These are phyloP conservation scores for Podospora didyma DNA, from an alignment of 495 filamentous ascomycete genomes.

Conservation along the genomic window DNA sequence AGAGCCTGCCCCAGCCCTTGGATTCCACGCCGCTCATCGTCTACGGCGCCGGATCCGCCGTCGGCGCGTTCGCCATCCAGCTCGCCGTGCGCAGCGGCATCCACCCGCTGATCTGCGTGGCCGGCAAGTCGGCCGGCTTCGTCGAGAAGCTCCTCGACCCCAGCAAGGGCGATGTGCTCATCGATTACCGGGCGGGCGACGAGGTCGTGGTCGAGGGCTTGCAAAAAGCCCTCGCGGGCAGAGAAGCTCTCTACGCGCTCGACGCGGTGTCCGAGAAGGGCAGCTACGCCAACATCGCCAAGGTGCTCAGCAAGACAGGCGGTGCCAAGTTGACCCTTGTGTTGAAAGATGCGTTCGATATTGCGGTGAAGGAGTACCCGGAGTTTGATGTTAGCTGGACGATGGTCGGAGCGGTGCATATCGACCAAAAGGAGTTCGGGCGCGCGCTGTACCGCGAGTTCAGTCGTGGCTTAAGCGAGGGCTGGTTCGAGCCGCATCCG, in stretches of 20 bases:
- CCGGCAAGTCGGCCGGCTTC: conserved; percentile 53
- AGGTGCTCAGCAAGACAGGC: conserved; percentile 37
- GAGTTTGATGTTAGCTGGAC: conserved; percentile 36
- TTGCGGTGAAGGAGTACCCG: conserved; percentile 29
- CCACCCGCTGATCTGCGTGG: conserved; percentile 68
- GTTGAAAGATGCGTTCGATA: too few species aligned
- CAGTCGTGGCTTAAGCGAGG: conserved; percentile 47
- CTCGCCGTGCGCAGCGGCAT: conserved; percentile 63
- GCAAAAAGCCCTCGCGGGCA: conserved; percentile 40
- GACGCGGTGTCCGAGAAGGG: conserved; percentile 59
- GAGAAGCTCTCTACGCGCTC: conserved; percentile 41
- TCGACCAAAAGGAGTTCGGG: conserved; percentile 52
- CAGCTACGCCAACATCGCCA: conserved; percentile 39
- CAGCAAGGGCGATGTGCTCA: conserved; percentile 62
- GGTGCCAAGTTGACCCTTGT: conserved; percentile 52
- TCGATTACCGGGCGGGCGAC: conserved; percentile 67
- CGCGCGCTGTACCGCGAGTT: conserved; percentile 53
- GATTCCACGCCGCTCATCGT: conserved; percentile 44
- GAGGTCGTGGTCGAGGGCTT: conserved; percentile 49
- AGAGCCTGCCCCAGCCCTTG: too few species aligned
- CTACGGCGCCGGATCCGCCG: conserved; percentile 65
- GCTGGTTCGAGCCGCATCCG: conserved; percentile 60
- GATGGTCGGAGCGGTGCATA: conserved; percentile 50
- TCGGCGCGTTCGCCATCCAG: conserved; percentile 66
- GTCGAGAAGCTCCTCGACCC: conserved; percentile 58